Percentiles rank a stretch among this genome's conserved stretches.
Conservation (phyloP, 1,139 yeast species). For the Scheffersomyces quercinus region DNA sequence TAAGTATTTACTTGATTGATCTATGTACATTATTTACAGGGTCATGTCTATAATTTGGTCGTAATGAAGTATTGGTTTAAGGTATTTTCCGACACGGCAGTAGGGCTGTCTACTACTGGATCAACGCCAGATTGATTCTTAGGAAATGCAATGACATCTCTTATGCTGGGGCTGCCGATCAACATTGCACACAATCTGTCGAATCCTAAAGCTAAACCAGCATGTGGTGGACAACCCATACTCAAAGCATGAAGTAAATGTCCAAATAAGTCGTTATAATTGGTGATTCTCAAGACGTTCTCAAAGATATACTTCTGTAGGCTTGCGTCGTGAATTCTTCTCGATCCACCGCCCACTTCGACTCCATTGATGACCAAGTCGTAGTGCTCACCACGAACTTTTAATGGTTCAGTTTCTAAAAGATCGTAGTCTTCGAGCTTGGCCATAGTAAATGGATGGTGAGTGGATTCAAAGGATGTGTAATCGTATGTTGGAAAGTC, state of each 20-base stretch:
- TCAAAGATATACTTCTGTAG: conserved; percentile 72
- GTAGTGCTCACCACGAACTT: conserved; percentile 88
- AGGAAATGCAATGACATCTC: conserved; percentile 96
- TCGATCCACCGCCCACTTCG: conserved; percentile 96
- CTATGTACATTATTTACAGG: conserved; percentile 4
- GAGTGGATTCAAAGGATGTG: conserved; percentile 64
- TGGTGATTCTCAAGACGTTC: conserved; percentile 51
- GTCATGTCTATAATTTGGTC: conserved; percentile 3
- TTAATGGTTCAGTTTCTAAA: conserved; percentile 56
- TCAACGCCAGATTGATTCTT: conserved; percentile 88
- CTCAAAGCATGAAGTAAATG: conserved; percentile 80
- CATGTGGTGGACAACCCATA: conserved; percentile 98
- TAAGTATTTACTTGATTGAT: conserved; percentile 1
- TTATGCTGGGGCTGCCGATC: conserved; percentile 67
- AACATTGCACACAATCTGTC: conserved; percentile 93
- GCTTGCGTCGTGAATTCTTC: conserved; percentile 86
- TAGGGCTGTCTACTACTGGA: conserved; percentile 85
- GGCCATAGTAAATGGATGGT: conserved; percentile 97
- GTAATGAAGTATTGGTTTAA: conserved; percentile 53
- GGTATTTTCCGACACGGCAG: conserved; percentile 51
- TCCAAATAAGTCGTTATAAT: conserved; percentile 72
- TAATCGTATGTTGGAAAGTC: conserved; percentile 64
- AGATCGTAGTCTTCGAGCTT: conserved; percentile 63
- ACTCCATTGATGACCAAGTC: conserved; percentile 93
- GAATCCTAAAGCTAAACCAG: conserved; percentile 94